Evolutionary conservation across 495 filamentous ascomycete species (phyloP), one percentile per base, ranked within the genome.

Genomic region (Peziza echinospora): DNA sequence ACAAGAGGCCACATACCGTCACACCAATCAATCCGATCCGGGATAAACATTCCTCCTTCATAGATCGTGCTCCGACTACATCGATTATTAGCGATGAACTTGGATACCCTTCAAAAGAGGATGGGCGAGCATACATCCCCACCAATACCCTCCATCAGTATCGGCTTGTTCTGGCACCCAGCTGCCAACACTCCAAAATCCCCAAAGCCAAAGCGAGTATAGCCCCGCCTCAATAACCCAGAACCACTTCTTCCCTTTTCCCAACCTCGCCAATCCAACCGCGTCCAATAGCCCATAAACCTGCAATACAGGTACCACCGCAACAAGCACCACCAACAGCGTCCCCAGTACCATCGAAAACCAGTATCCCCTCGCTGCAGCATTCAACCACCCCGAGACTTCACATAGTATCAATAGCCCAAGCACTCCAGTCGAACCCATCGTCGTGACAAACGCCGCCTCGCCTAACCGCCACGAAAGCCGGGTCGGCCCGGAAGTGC

Each of bases 21-120:
- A 87, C 80, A 10, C 82, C 82, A 54, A 85, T 79, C 25, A 87
- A 72, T 13, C 80, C 82, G 16, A 89, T 75, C 26, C 82, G 65
- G 59, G 83, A 80, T 39, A 86, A 64, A 62, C 79, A 83, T 21
- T 76, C 81, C 56, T 84, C 73, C 44, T 68, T 73, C 47, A 85
- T 57, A 28, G 65, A 66, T 50, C 73, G 64, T 3, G 58, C 64
- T 47, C 54, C 45, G 39, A 26, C 13, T 17, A 21, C 43, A 26
- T 50, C n/a, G n/a, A n/a, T n/a, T n/a, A n/a, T n/a, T n/a, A n/a
- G n/a, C n/a, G n/a, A n/a, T n/a, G n/a, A n/a, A n/a, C n/a, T n/a
- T n/a, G n/a, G n/a, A n/a, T n/a, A n/a, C n/a, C n/a, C n/a, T n/a
- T n/a, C n/a, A n/a, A n/a, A n/a, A n/a, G 43, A 43, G 49, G 26